A percentile compares a stretch with the other conserved stretches of the same genome.
Conservation (phyloP, 2,329 filamentous ascomycete species). For the Botrytis fabae region DNA sequence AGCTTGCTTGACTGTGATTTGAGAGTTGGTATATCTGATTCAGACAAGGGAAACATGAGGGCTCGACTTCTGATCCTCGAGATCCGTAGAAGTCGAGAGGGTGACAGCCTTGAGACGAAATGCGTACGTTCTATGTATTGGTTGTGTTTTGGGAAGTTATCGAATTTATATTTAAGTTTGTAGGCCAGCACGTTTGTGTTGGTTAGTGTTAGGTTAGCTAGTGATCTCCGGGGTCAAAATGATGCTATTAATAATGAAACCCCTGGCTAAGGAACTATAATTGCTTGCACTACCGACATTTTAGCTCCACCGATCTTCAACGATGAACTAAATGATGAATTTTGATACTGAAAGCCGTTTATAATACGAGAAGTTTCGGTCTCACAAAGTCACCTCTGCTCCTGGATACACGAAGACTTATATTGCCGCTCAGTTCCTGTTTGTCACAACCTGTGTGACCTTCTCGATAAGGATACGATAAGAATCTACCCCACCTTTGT, state of each 20-base stretch:
- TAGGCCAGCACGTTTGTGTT: neutral
- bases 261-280: neutral
- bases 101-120: neutral
- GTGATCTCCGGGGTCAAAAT: neutral
- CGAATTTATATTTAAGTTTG: neutral
- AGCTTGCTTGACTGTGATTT: neutral
- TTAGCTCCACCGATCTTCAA: neutral
- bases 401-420: neutral
- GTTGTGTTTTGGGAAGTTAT: neutral
- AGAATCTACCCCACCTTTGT: neutral
- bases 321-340: neutral
- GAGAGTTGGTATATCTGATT: neutral
- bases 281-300: neutral
- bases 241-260: neutral
- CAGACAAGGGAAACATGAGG: neutral
- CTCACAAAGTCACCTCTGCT: neutral
- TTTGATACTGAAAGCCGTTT: neutral
- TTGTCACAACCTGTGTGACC: neutral
- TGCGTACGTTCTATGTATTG: neutral
- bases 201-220: neutral
- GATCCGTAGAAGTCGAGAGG: neutral
- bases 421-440: neutral
- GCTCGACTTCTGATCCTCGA: neutral
- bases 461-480: conserved; percentile 13
- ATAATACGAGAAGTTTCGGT: neutral